Evolutionary conservation across 2,329 filamentous ascomycete species (phyloP), one percentile per base, ranked within the genome.

Genomic region (Mariannaea sp.): DNA sequence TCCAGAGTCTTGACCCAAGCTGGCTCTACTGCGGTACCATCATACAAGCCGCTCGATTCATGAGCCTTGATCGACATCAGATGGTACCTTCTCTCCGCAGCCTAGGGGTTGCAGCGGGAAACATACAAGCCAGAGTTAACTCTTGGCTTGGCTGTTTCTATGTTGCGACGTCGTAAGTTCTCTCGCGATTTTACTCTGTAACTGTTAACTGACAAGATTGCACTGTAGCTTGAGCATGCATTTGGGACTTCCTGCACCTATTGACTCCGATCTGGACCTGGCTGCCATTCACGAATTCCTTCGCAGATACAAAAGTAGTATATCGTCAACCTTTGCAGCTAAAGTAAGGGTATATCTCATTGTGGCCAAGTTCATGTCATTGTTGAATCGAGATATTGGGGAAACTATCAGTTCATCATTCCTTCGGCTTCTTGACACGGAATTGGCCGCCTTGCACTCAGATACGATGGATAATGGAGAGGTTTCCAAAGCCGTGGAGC

Each of bases 21-120:
- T 62, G 58, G 59, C 42, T 62, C 0, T 53, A 62, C 6, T 62
- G 59, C 1, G 59, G 59, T 5, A 38, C 61, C 1, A 56, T 54
- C 1, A 58, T 61, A 1, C 59, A 62, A 17, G 58, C 59, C 7
- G 58, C 59, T 0, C 43, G 59, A n/a, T 61, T 50, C 8, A 19
- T 62, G 35, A 56, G 59, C 10, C 42, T 62, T 1, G 59, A 62
- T 12, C 48, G 59, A 0, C 53, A 62, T 16, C 59, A 62, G 3
- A 56, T 56, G 0, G 48, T 59, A 0, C 59, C 59, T 0, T 49
- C 56, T 0, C 33, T 49, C 2, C 46, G 59, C 1, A 55, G 47
- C 1, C 36, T 62, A 0, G 58, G 59, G 1, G 59, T 62, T 3
- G 24, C 51, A 1, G 51, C 59, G 0, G 59, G 58, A 0, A 53